phyloP scores from a whole-genome alignment of 768 basidiomycete species.

The Dioszegia aurantiaca region DNA sequence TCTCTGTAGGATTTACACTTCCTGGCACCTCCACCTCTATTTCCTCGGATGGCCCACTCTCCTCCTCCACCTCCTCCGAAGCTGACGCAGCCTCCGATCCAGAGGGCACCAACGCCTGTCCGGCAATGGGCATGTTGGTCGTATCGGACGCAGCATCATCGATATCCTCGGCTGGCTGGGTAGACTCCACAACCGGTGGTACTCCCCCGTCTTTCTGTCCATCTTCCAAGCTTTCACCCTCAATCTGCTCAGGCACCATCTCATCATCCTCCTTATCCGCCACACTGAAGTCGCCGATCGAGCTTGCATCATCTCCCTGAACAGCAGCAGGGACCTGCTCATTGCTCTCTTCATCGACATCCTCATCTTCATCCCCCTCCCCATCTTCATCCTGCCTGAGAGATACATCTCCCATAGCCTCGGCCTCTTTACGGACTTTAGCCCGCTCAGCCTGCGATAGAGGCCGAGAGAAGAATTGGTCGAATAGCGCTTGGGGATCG shows the following conservation, averaged over 20 bases:
- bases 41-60: too few relatives aligned
- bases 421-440: background rate
- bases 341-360: background rate
- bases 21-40: too few relatives aligned
- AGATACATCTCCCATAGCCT: background rate
- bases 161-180: too few relatives aligned
- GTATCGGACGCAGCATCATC: too few relatives aligned
- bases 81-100: too few relatives aligned
- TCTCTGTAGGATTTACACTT: too few relatives aligned
- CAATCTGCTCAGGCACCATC: background rate
- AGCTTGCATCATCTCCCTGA: constrained; percentile 3
- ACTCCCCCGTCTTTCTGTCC: background rate
- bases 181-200: too few relatives aligned
- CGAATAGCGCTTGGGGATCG: constrained; percentile 1
- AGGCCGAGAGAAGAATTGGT: constrained; percentile 9
- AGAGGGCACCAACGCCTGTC: too few relatives aligned
- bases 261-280: constrained; percentile 1
- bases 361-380: background rate
- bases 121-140: too few relatives aligned
- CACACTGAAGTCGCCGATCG: constrained; percentile 12
- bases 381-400: constrained; percentile 7
- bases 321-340: background rate
- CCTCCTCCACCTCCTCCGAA: too few relatives aligned
- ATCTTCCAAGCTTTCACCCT: background rate
- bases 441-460: background rate